phyloP scores from a whole-genome alignment of 805 yeast genomes.

The Ogataea pini region DNA sequence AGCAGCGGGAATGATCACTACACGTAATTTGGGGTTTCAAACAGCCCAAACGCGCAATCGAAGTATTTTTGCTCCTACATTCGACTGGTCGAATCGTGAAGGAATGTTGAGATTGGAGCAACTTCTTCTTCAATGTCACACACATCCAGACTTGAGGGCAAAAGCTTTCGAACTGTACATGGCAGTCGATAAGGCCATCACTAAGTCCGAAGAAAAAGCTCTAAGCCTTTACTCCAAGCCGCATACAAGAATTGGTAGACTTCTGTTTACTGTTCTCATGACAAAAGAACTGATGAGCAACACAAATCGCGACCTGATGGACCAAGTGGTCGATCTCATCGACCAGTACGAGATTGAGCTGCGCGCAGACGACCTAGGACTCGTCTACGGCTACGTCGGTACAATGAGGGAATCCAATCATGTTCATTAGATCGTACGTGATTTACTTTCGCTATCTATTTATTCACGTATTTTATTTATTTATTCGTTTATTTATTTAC shows the following conservation, averaged over 20 bases:
- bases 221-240: slow-evolving; percentile 11
- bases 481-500: slow-evolving; percentile 4
- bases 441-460: background rate
- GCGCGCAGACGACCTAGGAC: slow-evolving; percentile 14
- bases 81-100: slow-evolving; percentile 12
- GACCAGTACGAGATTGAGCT: slow-evolving; percentile 15
- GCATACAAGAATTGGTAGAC: slow-evolving; percentile 9
- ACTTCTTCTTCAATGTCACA: slow-evolving; percentile 18
- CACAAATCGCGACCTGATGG: slow-evolving; percentile 15
- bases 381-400: slow-evolving; percentile 18
- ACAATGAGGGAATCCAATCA: slow-evolving; percentile 8
- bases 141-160: slow-evolving; percentile 17
- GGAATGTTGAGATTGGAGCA: slow-evolving; percentile 20
- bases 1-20: background rate
- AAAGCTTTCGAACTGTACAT: slow-evolving; percentile 18
- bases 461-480: slow-evolving; percentile 4
- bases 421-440: background rate
- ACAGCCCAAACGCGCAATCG: background rate
- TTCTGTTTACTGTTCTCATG: slow-evolving; percentile 13
- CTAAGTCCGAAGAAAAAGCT: slow-evolving; percentile 16
- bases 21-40: background rate
- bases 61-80: slow-evolving; percentile 9
- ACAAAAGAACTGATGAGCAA: slow-evolving; percentile 15
- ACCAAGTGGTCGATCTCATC: slow-evolving; percentile 16
- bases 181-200: slow-evolving; percentile 16